phyloP scores from a whole-genome alignment of 2,329 filamentous ascomycete species.

The Uncinocarpus reesii region DNA sequence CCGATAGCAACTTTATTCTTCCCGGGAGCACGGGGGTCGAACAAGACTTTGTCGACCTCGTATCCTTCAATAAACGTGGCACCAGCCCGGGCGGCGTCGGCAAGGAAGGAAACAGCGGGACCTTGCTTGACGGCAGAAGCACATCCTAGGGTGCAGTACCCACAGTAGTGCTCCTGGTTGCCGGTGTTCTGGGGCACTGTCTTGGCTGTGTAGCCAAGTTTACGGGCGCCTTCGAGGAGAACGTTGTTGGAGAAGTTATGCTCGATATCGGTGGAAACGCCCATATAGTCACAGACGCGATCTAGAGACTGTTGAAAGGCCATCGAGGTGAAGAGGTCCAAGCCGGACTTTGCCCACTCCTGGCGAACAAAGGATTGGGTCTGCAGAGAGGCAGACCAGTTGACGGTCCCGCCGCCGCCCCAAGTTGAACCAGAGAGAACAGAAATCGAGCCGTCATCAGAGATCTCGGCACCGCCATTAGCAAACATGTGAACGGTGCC shows the following conservation, averaged over 20 bases:
- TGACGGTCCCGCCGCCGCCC: conserved; percentile 80
- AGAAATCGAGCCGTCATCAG: conserved; percentile 49
- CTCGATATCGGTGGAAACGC: conserved; percentile 55
- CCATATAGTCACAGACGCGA: conserved; percentile 67
- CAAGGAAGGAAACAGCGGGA: conserved; percentile 64
- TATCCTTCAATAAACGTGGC: conserved; percentile 80
- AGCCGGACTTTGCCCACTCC: conserved; percentile 63
- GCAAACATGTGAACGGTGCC: conserved; percentile 59
- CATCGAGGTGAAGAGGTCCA: conserved; percentile 62
- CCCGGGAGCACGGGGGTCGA: conserved; percentile 39
- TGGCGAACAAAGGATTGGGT: conserved; percentile 66
- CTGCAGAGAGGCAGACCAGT: conserved; percentile 62
- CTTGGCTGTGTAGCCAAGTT: conserved; percentile 60
- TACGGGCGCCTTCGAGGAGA: conserved; percentile 63
- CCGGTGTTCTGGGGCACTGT: conserved; percentile 71
- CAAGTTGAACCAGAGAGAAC: conserved; percentile 62
- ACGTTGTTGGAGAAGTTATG: conserved; percentile 64
- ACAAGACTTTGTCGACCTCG: conserved; percentile 58
- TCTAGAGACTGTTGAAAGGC: conserved; percentile 73
- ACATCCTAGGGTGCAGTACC: conserved; percentile 52
- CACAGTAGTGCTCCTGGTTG: conserved; percentile 63
- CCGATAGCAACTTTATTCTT: conserved; percentile 54
- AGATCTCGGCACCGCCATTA: conserved; percentile 48
- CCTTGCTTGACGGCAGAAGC: conserved; percentile 65
- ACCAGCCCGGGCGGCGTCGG: conserved; percentile 65